Evolutionary conservation across 352 stramenopile species (phyloP).

Genomic region (Halophytophthora polymorphica): DNA sequence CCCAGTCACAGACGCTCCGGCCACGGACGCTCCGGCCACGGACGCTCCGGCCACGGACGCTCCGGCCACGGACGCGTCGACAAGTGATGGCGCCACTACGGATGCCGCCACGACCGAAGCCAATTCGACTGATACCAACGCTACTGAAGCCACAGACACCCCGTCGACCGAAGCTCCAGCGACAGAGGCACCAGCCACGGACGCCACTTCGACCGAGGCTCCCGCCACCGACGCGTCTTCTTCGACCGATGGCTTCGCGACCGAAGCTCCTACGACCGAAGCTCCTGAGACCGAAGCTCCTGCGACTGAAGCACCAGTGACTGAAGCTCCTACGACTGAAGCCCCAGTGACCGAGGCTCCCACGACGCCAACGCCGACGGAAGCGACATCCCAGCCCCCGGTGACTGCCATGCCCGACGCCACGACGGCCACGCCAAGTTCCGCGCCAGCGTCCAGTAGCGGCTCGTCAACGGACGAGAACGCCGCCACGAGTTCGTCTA

Average conservation of each 20-base stretch:
- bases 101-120: neutral
- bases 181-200: conserved; percentile 1
- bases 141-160: neutral
- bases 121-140: neutral
- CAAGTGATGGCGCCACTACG: neutral
- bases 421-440: conserved; percentile 1
- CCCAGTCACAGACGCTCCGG: too few relatives aligned
- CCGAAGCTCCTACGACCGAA: conserved; percentile 10
- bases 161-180: conserved; percentile 2
- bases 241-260: conserved; percentile 7
- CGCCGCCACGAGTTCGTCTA: neutral
- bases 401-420: conserved; percentile 2
- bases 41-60: too few relatives aligned
- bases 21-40: too few relatives aligned
- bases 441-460: conserved; percentile 5
- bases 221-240: conserved; percentile 3
- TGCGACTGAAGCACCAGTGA: conserved; percentile 3
- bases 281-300: conserved; percentile 1
- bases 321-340: conserved; percentile 1
- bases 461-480: neutral
- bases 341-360: conserved; percentile 10
- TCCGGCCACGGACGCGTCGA: too few relatives aligned
- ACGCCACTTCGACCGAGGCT: neutral
- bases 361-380: conserved; percentile 2
- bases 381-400: conserved; percentile 2